Evolutionary conservation across 2,329 filamentous ascomycete genomes (phyloP).

Genomic region (Pseudopithomyces chartarum): DNA sequence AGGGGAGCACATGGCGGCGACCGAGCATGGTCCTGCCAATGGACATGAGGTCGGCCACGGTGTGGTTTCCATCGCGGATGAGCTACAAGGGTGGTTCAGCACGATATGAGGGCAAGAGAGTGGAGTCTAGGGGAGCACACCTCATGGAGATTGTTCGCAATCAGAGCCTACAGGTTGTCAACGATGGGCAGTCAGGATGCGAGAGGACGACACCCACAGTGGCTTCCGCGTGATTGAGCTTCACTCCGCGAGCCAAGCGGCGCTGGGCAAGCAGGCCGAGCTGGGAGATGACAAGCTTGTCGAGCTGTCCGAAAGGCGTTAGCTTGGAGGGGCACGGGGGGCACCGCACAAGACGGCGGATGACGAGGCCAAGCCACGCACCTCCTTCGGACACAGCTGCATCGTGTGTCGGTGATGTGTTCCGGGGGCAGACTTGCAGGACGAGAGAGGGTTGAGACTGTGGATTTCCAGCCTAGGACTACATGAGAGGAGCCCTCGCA

Average conservation of each 20-base stretch:
- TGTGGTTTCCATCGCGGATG: slow-evolving; percentile 94
- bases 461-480: too few relatives aligned
- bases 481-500: neutral
- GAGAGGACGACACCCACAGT: slow-evolving; percentile 58
- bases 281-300: slow-evolving; percentile 94
- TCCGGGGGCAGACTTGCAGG: neutral
- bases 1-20: slow-evolving; percentile 85
- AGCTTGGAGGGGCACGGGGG: slow-evolving; percentile 20
- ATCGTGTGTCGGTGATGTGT: slow-evolving; percentile 17
- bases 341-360: neutral
- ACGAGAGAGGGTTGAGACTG: neutral
- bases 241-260: slow-evolving; percentile 83
- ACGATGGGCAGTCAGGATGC: neutral
- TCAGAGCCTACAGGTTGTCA: slow-evolving; percentile 66
- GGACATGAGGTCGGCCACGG: slow-evolving; percentile 89
- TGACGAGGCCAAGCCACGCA: slow-evolving; percentile 20
- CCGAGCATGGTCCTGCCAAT: slow-evolving; percentile 92
- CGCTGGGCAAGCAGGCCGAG: slow-evolving; percentile 85
- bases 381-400: slow-evolving; percentile 47
- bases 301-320: slow-evolving; percentile 65
- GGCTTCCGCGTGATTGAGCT: slow-evolving; percentile 88
- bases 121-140: slow-evolving; percentile 45
- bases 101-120: slow-evolving; percentile 11
- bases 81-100: slow-evolving; percentile 60
- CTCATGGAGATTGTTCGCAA: slow-evolving; percentile 89